A percentile compares a stretch with the other conserved stretches of the same genome.
Conservation (phyloP, 192 early-diverging fungal genomes). For the Coemansia sp. region DNA sequence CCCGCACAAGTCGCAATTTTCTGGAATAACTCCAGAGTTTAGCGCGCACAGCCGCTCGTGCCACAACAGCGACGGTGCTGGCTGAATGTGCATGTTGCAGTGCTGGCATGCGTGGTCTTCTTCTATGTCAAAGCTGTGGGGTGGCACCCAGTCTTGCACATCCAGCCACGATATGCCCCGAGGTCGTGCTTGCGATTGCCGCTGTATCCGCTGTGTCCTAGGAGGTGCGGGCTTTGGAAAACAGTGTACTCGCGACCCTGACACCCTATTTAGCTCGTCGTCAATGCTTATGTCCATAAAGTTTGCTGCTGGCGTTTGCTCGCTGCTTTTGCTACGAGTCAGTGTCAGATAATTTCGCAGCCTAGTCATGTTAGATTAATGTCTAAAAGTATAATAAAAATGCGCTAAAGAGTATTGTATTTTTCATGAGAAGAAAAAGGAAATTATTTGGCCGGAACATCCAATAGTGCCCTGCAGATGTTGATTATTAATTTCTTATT, state of each 20-base stretch:
- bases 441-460: background rate
- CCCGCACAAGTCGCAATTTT: conserved; percentile 24
- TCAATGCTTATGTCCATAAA: conserved; percentile 36
- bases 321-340: background rate
- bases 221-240: background rate
- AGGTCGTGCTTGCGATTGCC: conserved; percentile 3
- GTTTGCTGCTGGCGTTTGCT: conserved; percentile 20
- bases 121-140: background rate
- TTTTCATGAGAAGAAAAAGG: conserved; percentile 9
- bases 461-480: background rate
- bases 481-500: background rate
- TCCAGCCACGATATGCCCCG: conserved; percentile 43
- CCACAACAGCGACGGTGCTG: conserved; percentile 28
- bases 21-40: conserved; percentile 6
- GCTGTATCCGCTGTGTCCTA: background rate
- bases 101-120: conserved; percentile 15
- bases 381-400: background rate
- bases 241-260: background rate
- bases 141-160: conserved; percentile 6
- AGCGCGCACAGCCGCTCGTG: conserved; percentile 46
- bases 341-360: background rate
- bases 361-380: background rate
- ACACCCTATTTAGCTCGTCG: background rate
- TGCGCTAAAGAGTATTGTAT: background rate
- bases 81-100: conserved; percentile 42